phyloP scores from a whole-genome alignment of 2,329 filamentous ascomycete species.

The Penicillium sp. region DNA sequence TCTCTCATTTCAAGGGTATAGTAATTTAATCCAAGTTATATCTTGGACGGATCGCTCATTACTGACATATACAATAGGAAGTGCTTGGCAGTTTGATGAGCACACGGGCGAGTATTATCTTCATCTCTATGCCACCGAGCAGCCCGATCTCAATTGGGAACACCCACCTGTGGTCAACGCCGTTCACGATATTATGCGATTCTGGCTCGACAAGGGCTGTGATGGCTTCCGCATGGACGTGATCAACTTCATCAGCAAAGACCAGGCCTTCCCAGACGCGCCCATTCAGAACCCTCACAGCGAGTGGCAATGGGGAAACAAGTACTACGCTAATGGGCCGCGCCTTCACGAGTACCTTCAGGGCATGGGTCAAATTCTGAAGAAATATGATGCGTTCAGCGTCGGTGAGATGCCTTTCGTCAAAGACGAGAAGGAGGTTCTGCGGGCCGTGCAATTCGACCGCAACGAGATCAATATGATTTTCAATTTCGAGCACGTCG shows the following conservation, averaged over 20 bases:
- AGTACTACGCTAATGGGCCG: constrained; percentile 56
- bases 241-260: constrained; percentile 71
- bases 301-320: constrained; percentile 37
- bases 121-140: constrained; percentile 70
- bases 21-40: background rate
- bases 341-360: constrained; percentile 58
- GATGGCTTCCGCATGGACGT: constrained; percentile 74
- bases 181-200: constrained; percentile 70
- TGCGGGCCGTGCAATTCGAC: constrained; percentile 55
- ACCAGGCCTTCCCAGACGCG: constrained; percentile 51
- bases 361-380: constrained; percentile 53
- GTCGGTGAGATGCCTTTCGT: constrained; percentile 61
- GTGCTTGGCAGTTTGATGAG: constrained; percentile 62
- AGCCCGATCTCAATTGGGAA: constrained; percentile 87
- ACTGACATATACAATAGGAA: constrained; percentile 38
- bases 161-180: constrained; percentile 65
- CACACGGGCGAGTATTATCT: constrained; percentile 73
- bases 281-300: constrained; percentile 30
- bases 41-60: background rate
- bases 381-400: constrained; percentile 58
- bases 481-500: constrained; percentile 69
- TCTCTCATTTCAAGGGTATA: constrained; percentile 40
- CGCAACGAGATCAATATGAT: constrained; percentile 67
- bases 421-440: constrained; percentile 49
- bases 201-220: constrained; percentile 74